Base-by-base conservation (phyloP, 2,329 filamentous ascomycete genomes). In the Neofusicoccum ribis region DNA sequence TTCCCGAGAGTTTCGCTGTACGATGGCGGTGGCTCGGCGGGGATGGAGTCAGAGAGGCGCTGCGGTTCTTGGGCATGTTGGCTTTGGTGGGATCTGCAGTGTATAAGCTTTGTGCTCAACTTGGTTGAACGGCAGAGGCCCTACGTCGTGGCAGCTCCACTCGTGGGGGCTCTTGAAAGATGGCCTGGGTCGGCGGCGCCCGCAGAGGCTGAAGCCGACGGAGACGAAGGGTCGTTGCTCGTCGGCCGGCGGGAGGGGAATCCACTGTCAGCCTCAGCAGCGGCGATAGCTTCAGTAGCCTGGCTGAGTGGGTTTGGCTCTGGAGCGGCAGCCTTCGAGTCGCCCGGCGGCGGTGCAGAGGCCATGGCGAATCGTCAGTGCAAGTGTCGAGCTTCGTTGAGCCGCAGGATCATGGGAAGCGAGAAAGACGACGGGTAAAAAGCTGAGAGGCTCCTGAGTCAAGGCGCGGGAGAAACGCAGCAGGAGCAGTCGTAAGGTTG, bases 1-100 rank as follows among this genome's bases (percentile, higher is more conserved):
- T 78, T 76, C 63, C 79, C 78, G 37, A 77, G 77, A 11, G 72
- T 68, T 39, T 80, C 78, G 64, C 73, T 79, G 67, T 81, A 81
- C 50, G 78, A 72, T 47, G 77, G 79, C 36, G 77, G 78, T 31
- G 77, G 27, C 3, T 65, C 50, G 37, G 15, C 44, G 14, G 43
- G 34, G 34, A 50, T 36, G 7, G 20, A 7, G 7, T 50, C 51
- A 44, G 31, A n/a, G 14, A 27, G 20, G 39, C 3, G 0, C 17
- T 64, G 61, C n/a, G 34, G 23, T 17, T 39, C 17, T n/a, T 54
- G 41, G 20, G 39, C 27, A n/a, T 56, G 34, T 5, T 41, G 51
- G 5, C 9, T 41, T 20, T 44, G 50, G 34, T 37, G 31, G 34
- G 31, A 20, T 37, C 34, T 37, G 39, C 34, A 8, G 37, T 44